Base-by-base conservation (phyloP, 2,329 filamentous ascomycete genomes). In the Scytalidium lignicola region DNA sequence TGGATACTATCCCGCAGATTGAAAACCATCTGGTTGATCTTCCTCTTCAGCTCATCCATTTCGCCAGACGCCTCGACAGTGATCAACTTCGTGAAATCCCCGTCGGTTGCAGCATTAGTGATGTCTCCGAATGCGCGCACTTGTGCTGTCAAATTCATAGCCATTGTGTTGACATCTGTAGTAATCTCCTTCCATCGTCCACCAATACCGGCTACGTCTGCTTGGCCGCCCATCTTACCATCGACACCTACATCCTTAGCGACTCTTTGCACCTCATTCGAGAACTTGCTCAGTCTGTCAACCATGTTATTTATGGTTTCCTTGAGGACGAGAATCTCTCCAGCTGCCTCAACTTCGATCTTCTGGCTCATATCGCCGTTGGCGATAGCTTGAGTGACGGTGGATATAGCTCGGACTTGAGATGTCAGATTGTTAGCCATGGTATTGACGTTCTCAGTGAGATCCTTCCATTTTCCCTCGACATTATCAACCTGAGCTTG, bases 251-350 rank as follows among this genome's bases (percentile, higher is more conserved):
- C 93, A 67, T 97, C 93, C 62, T 93, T 91, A 51, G 92, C 92
- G 23, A 99, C 92, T 59, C 91, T 82, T 70, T 97, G 93, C 55
- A 99, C 87, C 65, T 96, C 91, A 58, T 95, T 90, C 49, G 91
- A 96, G 80, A 96, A 97, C 56, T 92, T 92, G 51, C 93, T 95
- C 45, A 99, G 74, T 55, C 92, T 83, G 65, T 91, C 91, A 57
- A 97, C 92, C 92, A 96, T 96, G 82, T 96, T 92, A 67, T 96
- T 96, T 73, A 96, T 96, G 41, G 92, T 97, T 64, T 95, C 90
- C 66, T 96, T 96, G 46, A 97, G 73, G 2, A 95, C 85, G 56
- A 93, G 80, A 56, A 97, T 96, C 69, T 97, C 92, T 70, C 92
- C 92, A 68, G 92, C 90, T 47, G 92, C 92, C 61, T 95, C 87